These are phyloP conservation scores for Saccharomycopsis selenospora DNA, from an alignment of 805 yeast species.

Conservation along the genomic window DNA sequence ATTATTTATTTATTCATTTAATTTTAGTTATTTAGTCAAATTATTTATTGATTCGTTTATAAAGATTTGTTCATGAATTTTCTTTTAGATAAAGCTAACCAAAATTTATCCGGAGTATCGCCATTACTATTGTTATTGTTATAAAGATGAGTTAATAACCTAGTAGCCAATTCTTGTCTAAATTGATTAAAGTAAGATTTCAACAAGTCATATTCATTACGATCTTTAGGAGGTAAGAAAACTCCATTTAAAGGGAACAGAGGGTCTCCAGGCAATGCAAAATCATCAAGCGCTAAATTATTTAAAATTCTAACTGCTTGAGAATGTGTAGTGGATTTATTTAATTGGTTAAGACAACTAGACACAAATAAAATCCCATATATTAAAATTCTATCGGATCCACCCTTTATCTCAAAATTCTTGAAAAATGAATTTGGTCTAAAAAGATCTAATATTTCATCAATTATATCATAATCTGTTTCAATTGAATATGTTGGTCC, in stretches of 20 bases:
- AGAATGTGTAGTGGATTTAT: slow-evolving; percentile 37
- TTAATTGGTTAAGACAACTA: slow-evolving; percentile 68
- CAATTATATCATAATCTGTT: slow-evolving; percentile 80
- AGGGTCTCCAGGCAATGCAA: slow-evolving; percentile 90
- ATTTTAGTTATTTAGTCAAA: too few species aligned
- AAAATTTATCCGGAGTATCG: slow-evolving; percentile 68
- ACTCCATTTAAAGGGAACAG: slow-evolving; percentile 83
- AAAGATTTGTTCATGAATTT: slow-evolving; percentile 91
- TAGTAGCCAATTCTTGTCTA: slow-evolving; percentile 84
- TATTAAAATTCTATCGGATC: slow-evolving; percentile 85
- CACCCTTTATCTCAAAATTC: slow-evolving; percentile 94
- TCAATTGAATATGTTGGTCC: slow-evolving; percentile 86
- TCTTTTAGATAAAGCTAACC: slow-evolving; percentile 94
- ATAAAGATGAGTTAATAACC: slow-evolving; percentile 71
- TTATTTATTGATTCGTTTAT: too few species aligned
- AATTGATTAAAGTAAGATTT: slow-evolving; percentile 82
- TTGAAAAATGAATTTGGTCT: slow-evolving; percentile 95
- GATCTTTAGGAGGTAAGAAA: slow-evolving; percentile 68
- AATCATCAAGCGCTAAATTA: slow-evolving; percentile 79
- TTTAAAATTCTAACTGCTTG: slow-evolving; percentile 68
- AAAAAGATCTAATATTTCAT: slow-evolving; percentile 84
- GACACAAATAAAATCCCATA: slow-evolving; percentile 89
- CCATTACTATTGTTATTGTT: slow-evolving; percentile 39
- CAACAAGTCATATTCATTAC: slow-evolving; percentile 70
- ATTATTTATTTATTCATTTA: too few species aligned